Conservation (phyloP, 129 eudicot species). For the Helichrysum umbraculigerum region DNA sequence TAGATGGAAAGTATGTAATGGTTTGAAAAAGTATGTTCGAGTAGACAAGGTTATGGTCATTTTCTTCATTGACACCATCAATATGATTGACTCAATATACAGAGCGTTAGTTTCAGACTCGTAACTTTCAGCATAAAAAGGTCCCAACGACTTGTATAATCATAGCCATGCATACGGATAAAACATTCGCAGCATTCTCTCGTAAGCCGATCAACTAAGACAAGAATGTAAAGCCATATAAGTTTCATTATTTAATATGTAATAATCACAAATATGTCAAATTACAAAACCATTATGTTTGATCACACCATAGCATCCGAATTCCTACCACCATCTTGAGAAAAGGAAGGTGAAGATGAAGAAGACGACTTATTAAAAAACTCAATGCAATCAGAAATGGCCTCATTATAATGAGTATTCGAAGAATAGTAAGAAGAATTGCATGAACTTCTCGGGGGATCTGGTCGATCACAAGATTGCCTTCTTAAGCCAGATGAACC, state of each 20-base stretch:
- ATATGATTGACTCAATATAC: too few relatives aligned
- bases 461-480: slow-evolving; percentile 52
- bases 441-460: slow-evolving; percentile 64
- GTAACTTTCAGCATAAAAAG: background rate
- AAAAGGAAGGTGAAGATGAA: slow-evolving; percentile 36
- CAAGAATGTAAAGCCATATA: slow-evolving; percentile 10
- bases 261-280: slow-evolving; percentile 26
- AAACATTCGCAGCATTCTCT: background rate
- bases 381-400: slow-evolving; percentile 75
- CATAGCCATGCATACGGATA: background rate
- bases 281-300: slow-evolving; percentile 13
- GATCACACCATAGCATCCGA: slow-evolving; percentile 53
- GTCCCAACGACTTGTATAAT: background rate
- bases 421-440: slow-evolving; percentile 65
- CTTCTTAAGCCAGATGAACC: slow-evolving; percentile 33
- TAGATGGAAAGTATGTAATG: background rate
- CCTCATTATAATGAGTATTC: slow-evolving; percentile 57
- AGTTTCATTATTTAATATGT: slow-evolving; percentile 24
- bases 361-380: slow-evolving; percentile 63
- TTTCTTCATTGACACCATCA: too few relatives aligned
- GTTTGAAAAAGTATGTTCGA: background rate
- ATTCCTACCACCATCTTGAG: slow-evolving; percentile 45
- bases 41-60: background rate
- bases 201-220: slow-evolving; percentile 16
- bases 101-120: background rate